Evolutionary conservation across 352 stramenopile species (phyloP), one percentile per base, ranked within the genome.

Genomic region (Phytophthora melonis): DNA sequence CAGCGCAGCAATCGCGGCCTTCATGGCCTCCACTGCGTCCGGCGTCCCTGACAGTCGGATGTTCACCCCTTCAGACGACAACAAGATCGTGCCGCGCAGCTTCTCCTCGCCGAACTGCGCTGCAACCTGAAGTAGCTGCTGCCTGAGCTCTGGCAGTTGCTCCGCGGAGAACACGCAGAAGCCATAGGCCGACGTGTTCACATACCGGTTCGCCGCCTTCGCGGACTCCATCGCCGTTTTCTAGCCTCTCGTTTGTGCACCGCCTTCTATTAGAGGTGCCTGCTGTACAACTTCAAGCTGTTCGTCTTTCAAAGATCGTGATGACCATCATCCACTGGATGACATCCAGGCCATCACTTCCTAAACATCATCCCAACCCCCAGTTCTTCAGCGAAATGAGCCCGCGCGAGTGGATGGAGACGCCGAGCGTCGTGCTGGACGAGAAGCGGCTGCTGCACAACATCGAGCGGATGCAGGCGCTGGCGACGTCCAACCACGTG

Each of bases 101-200:
- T 79, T 55, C 11, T 84, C 66, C 5, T 81, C 65, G 5, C 63
- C 64, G 30, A 78, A 81, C n/a, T 16, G 27, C 10, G 62, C 63
- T 67, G 75, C 70, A 61, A 56, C 34, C 50, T 66, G 25, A 9
- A 89, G 55, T 39, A 93, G 56, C 6, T 80, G 64, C 61, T 76
- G 43, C 53, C 81, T 81, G 8, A 90, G 59, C n/a, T 58, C 58
- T 10, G 77, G 77, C 63, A 93, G 66, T 41, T 66, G 55, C 30
- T 81, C 74, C 13, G 56, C 64, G 3, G 62, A 7, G 16, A 93
- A 83, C n/a, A 89, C 75, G 30, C 86, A 90, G 66, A 93, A 91
- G 1, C 84, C 85, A 73, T 93, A 93, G 8, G 84, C 84, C n/a
- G 86, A 93, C 53, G 83, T 90, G 72, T 93, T 91, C 50, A 88